These are phyloP conservation scores for Cladosporium sp. DNA, from an alignment of 2,329 filamentous ascomycete species.

Conservation along the genomic window DNA sequence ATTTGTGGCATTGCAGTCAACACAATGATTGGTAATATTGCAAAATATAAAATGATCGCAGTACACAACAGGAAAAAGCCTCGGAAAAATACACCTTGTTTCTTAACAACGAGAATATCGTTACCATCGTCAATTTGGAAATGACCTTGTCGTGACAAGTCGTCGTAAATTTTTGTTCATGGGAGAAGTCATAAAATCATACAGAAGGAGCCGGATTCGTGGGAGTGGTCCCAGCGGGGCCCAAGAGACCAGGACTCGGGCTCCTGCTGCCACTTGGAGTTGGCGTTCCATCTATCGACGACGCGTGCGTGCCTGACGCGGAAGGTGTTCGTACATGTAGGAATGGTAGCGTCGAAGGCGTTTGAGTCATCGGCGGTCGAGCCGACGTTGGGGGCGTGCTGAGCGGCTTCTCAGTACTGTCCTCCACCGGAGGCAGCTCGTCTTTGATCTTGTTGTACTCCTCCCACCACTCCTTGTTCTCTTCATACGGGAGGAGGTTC, in stretches of 20 bases:
- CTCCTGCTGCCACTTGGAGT: not conserved
- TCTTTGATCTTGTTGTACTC: not conserved
- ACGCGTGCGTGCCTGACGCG: not conserved
- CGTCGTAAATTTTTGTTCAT: not conserved
- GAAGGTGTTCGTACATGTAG: not conserved
- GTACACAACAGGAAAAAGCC: not conserved
- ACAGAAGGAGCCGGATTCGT: not conserved
- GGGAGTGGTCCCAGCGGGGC: not conserved
- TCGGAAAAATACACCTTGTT: not conserved
- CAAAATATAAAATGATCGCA: not conserved
- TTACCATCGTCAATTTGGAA: not conserved
- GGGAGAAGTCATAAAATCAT: not conserved
- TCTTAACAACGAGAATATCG: not conserved
- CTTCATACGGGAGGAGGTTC: constrained; percentile 8
- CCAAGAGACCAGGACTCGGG: not conserved
- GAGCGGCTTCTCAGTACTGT: not conserved
- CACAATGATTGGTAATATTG: not conserved
- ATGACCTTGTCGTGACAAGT: not conserved
- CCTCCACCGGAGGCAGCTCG: not conserved
- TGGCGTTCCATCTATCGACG: not conserved
- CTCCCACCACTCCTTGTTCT: not conserved
- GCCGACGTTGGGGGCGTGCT: not conserved
- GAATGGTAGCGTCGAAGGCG: not conserved
- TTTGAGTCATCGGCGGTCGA: not conserved
- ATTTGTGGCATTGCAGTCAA: not conserved